These are phyloP conservation scores for Domatiomyces catenatus DNA, from an alignment of 2,329 filamentous ascomycete genomes.

Conservation along the genomic window DNA sequence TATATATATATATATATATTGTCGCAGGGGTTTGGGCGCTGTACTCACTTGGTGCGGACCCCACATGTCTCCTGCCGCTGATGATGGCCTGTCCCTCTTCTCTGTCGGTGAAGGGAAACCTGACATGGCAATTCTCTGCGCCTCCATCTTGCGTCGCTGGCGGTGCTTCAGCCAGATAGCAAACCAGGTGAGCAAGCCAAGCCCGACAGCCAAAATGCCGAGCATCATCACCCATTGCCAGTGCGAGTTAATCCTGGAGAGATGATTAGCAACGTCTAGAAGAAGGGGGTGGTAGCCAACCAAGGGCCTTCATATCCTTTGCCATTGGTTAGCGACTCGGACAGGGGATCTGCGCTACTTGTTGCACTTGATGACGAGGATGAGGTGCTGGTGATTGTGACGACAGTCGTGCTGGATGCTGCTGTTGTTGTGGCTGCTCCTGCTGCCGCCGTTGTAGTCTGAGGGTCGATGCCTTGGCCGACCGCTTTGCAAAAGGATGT, in stretches of 20 bases:
- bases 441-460: slow-evolving; percentile 16
- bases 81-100: slow-evolving; percentile 19
- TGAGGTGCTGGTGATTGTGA: slow-evolving; percentile 11
- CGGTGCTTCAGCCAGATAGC: slow-evolving; percentile 58
- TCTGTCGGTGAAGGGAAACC: slow-evolving; percentile 17
- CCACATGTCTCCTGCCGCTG: slow-evolving; percentile 20
- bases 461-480: slow-evolving; percentile 23
- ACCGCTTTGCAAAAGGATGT: slow-evolving; percentile 44
- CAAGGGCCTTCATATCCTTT: slow-evolving; percentile 9
- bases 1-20: too few relatives aligned
- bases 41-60: slow-evolving; percentile 21
- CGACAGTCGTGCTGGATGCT: slow-evolving; percentile 9
- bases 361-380: slow-evolving; percentile 17
- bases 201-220: slow-evolving; percentile 55
- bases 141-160: slow-evolving; percentile 49
- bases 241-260: slow-evolving; percentile 49
- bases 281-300: slow-evolving; percentile 12
- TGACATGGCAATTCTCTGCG: slow-evolving; percentile 31
- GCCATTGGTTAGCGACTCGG: not conserved
- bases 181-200: slow-evolving; percentile 50
- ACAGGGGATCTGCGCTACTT: slow-evolving; percentile 8
- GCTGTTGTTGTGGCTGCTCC: slow-evolving; percentile 17
- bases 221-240: slow-evolving; percentile 74
- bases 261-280: not conserved
- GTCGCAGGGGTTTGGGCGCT: not conserved